phyloP scores from a whole-genome alignment of 2,329 filamentous ascomycete genomes.

The Xylariaceae sp. region DNA sequence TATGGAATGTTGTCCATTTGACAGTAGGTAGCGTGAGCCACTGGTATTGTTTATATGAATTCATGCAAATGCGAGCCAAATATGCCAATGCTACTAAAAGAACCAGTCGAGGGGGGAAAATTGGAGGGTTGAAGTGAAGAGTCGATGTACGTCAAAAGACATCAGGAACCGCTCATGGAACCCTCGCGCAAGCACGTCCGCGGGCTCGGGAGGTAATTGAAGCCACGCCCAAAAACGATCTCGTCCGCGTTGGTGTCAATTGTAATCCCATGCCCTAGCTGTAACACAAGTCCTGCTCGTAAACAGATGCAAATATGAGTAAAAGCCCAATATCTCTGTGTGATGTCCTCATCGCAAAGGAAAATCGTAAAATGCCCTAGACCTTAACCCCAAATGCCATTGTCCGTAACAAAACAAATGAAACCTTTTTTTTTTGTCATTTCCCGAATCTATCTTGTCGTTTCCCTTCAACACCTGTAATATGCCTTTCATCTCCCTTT shows the following conservation, averaged over 20 bases:
- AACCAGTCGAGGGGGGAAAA: slow-evolving; percentile 10
- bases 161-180: slow-evolving; percentile 18
- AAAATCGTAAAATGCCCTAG: slow-evolving; percentile 27
- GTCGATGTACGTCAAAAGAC: slow-evolving; percentile 20
- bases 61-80: slow-evolving; percentile 18
- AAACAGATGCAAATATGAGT: slow-evolving; percentile 25
- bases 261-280: slow-evolving; percentile 26
- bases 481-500: slow-evolving; percentile 28
- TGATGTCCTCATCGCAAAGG: slow-evolving; percentile 23
- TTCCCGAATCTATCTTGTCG: slow-evolving; percentile 33
- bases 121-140: slow-evolving; percentile 19
- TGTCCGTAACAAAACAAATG: slow-evolving; percentile 25
- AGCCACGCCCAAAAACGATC: slow-evolving; percentile 19
- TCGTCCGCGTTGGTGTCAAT: slow-evolving; percentile 27
- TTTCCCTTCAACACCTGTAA: slow-evolving; percentile 32
- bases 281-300: slow-evolving; percentile 26
- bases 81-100: slow-evolving; percentile 28
- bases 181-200: slow-evolving; percentile 14
- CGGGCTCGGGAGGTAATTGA: slow-evolving; percentile 10
- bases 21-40: slow-evolving; percentile 32
- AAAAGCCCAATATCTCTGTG: slow-evolving; percentile 21
- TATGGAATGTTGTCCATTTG: slow-evolving; percentile 20
- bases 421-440: slow-evolving; percentile 34
- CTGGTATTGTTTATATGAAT: slow-evolving; percentile 34
- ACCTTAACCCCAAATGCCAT: slow-evolving; percentile 22